Percentiles rank a stretch among this genome's conserved stretches.
Evolutionary conservation across 1,139 yeast species (phyloP).

Genomic region (Hansenula sp.): DNA sequence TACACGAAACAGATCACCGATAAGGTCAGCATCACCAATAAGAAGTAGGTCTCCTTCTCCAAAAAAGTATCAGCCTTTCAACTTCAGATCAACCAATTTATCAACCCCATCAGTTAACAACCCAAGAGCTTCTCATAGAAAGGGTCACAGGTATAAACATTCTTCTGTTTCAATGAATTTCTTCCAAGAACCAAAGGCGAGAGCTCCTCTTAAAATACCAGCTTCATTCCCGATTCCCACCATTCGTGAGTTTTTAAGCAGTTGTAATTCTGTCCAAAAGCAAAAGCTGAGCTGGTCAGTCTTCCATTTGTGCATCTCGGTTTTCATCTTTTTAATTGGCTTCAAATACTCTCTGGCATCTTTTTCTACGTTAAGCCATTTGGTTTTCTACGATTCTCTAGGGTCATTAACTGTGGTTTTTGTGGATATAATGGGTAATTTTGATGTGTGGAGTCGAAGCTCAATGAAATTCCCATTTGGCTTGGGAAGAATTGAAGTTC

Average conservation of each 20-base stretch:
- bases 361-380: constrained; percentile 78
- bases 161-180: constrained; percentile 96
- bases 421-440: constrained; percentile 80
- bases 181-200: constrained; percentile 85
- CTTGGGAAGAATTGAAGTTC: constrained; percentile 78
- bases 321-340: constrained; percentile 58
- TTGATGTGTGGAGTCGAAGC: constrained; percentile 87
- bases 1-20: too few species aligned
- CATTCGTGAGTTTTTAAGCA: constrained; percentile 51
- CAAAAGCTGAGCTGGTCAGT: constrained; percentile 61
- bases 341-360: constrained; percentile 53
- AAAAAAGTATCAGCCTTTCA: constrained; percentile 41
- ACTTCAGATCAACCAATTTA: constrained; percentile 42
- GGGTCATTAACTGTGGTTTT: constrained; percentile 68
- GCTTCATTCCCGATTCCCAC: constrained; percentile 81
- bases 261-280: constrained; percentile 51
- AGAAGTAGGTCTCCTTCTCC: constrained; percentile 36
- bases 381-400: constrained; percentile 80
- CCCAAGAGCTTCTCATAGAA: constrained; percentile 63
- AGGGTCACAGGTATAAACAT: constrained; percentile 93
- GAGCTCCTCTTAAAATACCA: constrained; percentile 69
- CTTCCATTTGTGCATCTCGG: constrained; percentile 52
- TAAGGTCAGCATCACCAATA: constrained; percentile 27
- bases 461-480: constrained; percentile 90
- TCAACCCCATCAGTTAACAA: constrained; percentile 22